Base-by-base conservation (phyloP, 2,329 filamentous ascomycete species). In the Pseudogymnoascus sp. region DNA sequence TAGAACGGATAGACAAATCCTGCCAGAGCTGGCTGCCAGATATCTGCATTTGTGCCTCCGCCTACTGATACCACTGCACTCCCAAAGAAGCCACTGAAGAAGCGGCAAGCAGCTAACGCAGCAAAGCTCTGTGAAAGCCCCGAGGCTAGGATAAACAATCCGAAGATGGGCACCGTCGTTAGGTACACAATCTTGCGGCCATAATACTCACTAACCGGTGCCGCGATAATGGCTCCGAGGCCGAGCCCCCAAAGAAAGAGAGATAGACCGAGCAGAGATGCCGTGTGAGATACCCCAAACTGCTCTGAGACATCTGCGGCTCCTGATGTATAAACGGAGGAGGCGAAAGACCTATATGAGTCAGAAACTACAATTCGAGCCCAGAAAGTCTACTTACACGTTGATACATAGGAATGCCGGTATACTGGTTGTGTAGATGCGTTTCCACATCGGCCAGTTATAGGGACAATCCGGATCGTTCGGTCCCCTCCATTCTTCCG, bases 211-310 rank as follows among this genome's bases (percentile, higher is more conserved):
- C 81, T 84, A 0, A 86, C 67, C 0, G 84, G 84, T 0, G 83
- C 82, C 8, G 82, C 82, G n/a, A 85, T 65, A 51, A 86, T 74
- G 9, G 85, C 84, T 0, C 84, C 61, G 17, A 60, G 58, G 29
- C 62, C 41, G 35, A 55, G 29, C 0, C 84, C 84, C 10, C 86
- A 72, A 5, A 84, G 79, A 70, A 84, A 88, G 3, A 84, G 71
- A 0, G 84, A 80, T 0, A 88, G 71, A 0, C 82, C 81, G 0
- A 88, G 71, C 13, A 88, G 75, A 0, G 85, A 81, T 5, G 78
- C 77, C 0, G 83, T 86, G 41, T 77, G 77, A 12, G 78, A 79
- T 17, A 86, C 76, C 44, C 75, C 64, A 70, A 89, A 88, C 5
- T 82, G 76, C 0, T 68, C 39, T 71, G 79, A 79, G 3, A 87